Evolutionary conservation across 1,284 basidiomycete genomes (phyloP).

Genomic region (Somion occarium): DNA sequence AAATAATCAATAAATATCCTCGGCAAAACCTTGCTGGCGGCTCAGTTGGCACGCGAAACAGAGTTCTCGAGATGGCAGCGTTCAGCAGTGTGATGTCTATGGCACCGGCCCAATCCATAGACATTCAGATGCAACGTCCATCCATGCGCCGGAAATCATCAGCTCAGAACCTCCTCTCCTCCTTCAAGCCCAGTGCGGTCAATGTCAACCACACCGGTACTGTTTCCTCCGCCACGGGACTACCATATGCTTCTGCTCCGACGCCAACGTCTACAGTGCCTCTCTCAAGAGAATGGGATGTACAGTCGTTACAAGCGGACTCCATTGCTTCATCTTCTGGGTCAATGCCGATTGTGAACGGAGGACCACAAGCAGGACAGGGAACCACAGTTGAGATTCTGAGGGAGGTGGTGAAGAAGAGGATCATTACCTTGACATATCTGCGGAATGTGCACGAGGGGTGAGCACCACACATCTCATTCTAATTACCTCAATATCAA

Average conservation of each 20-base stretch:
- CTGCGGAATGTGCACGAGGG: conserved; percentile 81
- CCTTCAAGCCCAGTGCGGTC: conserved; percentile 50
- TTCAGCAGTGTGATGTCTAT: conserved; percentile 24
- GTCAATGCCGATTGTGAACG: conserved; percentile 16
- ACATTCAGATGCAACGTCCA: conserved; percentile 39
- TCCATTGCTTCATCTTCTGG: conserved; percentile 11
- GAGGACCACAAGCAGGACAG: conserved; percentile 44
- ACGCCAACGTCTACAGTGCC: conserved; percentile 30
- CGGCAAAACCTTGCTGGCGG: not conserved
- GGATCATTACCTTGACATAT: conserved; percentile 80
- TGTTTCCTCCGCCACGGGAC: conserved; percentile 19
- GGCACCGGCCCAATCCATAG: conserved; percentile 17
- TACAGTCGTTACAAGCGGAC: conserved; percentile 40
- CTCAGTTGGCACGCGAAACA: not conserved
- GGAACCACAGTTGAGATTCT: conserved; percentile 73
- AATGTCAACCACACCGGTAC: conserved; percentile 13
- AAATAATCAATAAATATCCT: too few relatives aligned
- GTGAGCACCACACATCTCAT: conserved; percentile 36
- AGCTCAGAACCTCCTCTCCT: conserved; percentile 75
- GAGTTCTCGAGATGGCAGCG: conserved; percentile 11
- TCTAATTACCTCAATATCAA: conserved; percentile 8
- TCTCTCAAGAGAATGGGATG: conserved; percentile 62
- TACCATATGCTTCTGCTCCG: conserved; percentile 24
- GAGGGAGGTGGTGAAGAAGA: conserved; percentile 73
- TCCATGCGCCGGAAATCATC: conserved; percentile 79